phyloP scores from a whole-genome alignment of 2,329 filamentous ascomycete species.

The Berkeleyomyces rouxiae region DNA sequence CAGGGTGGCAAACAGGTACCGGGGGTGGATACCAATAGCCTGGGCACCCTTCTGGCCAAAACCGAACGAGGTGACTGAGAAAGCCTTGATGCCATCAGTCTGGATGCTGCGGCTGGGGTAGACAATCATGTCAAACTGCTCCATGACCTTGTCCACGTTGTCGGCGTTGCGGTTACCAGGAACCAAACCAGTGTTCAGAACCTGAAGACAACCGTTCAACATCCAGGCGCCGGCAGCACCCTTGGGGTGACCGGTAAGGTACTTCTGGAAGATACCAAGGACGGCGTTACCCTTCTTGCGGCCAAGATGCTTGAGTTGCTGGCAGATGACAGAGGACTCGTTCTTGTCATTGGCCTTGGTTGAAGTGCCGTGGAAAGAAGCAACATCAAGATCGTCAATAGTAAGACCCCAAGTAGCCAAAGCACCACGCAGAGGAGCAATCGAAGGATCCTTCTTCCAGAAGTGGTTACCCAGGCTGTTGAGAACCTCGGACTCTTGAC shows the following conservation, averaged over 20 bases:
- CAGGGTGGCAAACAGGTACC: slow-evolving; percentile 88
- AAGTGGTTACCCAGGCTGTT: slow-evolving; percentile 94
- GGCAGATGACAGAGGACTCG: slow-evolving; percentile 91
- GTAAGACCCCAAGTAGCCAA: slow-evolving; percentile 96
- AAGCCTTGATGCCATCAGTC: slow-evolving; percentile 95
- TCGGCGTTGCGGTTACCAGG: slow-evolving; percentile 96
- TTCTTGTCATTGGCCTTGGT: slow-evolving; percentile 99
- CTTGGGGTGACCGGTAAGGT: slow-evolving; percentile 96
- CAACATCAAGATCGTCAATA: slow-evolving; percentile 85
- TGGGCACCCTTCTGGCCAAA: slow-evolving; percentile 99
- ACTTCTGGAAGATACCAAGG: slow-evolving; percentile 97
- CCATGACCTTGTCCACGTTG: slow-evolving; percentile 91
- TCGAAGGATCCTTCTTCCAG: slow-evolving; percentile 90
- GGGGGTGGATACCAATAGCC: slow-evolving; percentile 90
- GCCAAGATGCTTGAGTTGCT: slow-evolving; percentile 88
- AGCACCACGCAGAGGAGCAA: slow-evolving; percentile 87
- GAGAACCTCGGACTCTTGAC: slow-evolving; percentile 86
- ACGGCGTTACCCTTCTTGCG: slow-evolving; percentile 93
- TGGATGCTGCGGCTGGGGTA: slow-evolving; percentile 92
- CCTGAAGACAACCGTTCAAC: slow-evolving; percentile 95
- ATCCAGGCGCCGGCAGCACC: slow-evolving; percentile 99
- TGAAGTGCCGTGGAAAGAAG: slow-evolving; percentile 97
- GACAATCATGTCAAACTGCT: slow-evolving; percentile 94
- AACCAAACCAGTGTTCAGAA: slow-evolving; percentile 83
- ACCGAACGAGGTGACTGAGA: slow-evolving; percentile 96